Evolutionary conservation across 257 asterid genomes (phyloP), one percentile per base, ranked within the genome.

Genomic region (Solanum sejunctum): DNA sequence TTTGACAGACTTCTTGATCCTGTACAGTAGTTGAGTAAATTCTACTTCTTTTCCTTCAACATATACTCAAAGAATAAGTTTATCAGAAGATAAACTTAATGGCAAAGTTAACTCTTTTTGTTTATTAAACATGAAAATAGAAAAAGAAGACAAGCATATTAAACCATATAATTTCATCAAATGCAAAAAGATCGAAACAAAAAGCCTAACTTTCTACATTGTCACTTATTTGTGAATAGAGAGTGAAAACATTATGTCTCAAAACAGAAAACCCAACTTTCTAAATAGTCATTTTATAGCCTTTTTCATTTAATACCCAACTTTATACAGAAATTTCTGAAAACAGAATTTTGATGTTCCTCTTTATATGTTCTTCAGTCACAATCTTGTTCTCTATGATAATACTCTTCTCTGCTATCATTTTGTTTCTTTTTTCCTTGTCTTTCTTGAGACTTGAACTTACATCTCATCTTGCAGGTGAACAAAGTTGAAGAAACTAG

Each of bases 401-500:
- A 26, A 51, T 51, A 23, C 82, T 51, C 45, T 52, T 77, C 45
- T 51, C 82, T 10, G 4, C 61, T 15, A 9, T 77, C 26, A 52
- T 26, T 77, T 16, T 52, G 61, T 51, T 77, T 77, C 45, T 52
- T 26, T 49, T 75, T 13, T 8, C 26, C 63, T 77, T 10, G 64
- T 77, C 49, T 51, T 66, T 72, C 56, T 32, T 32, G 58, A 36
- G 41, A 36, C 41, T 36, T 36, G 41, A 36, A 3, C 41, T 36
- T 36, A 36, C 41, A 36, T 36, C 80, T 49, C 85, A 57, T 84
- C 85, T 55, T 86, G 82, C 94, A 93, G 99, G 83, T 82, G 85
- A 89, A 88, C 82, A 91, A 91, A 84, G 89, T 86, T 86, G 98
- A 88, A 90, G 94, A 90, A 89, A 88, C 92, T 60, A 90, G 88